Evolutionary conservation across 2,329 filamentous ascomycete genomes (phyloP).

Genomic region (Pseudogymnoascus sp.): DNA sequence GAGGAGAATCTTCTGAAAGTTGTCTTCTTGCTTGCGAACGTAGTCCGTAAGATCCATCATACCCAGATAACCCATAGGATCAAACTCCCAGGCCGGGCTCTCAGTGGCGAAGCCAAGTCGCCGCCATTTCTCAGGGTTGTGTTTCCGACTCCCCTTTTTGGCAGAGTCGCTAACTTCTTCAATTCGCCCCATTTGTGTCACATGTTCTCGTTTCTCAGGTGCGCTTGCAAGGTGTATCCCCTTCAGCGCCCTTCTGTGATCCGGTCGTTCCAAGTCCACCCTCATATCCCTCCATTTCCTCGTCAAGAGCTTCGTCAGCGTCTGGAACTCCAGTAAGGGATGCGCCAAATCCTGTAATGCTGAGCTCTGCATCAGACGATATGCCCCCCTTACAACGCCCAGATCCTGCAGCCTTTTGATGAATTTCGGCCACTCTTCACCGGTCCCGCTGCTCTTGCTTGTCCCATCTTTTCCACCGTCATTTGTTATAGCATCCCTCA

Average conservation of each 20-base stretch:
- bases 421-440: constrained; percentile 87
- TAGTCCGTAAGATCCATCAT: constrained; percentile 98
- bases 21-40: constrained; percentile 83
- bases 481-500: constrained; percentile 79
- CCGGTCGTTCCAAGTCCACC: constrained; percentile 77
- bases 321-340: constrained; percentile 88
- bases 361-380: constrained; percentile 88
- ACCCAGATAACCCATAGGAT: constrained; percentile 77
- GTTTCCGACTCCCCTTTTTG: constrained; percentile 59
- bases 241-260: constrained; percentile 73
- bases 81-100: constrained; percentile 78
- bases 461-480: constrained; percentile 35
- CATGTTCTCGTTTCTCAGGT: constrained; percentile 46
- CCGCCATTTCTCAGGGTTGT: constrained; percentile 89
- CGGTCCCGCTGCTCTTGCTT: constrained; percentile 31
- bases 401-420: constrained; percentile 90
- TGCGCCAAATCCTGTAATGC: constrained; percentile 84
- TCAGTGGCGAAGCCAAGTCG: constrained; percentile 87
- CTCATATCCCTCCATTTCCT: constrained; percentile 80
- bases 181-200: constrained; percentile 22
- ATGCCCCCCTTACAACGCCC: constrained; percentile 86
- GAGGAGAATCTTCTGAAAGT: constrained; percentile 82
- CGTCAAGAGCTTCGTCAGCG: constrained; percentile 77
- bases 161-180: constrained; percentile 34
- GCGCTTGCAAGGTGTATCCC: constrained; percentile 77